Evolutionary conservation across 176 grass and related monocot genomes (phyloP).

Genomic region (Oryza australiensis): DNA sequence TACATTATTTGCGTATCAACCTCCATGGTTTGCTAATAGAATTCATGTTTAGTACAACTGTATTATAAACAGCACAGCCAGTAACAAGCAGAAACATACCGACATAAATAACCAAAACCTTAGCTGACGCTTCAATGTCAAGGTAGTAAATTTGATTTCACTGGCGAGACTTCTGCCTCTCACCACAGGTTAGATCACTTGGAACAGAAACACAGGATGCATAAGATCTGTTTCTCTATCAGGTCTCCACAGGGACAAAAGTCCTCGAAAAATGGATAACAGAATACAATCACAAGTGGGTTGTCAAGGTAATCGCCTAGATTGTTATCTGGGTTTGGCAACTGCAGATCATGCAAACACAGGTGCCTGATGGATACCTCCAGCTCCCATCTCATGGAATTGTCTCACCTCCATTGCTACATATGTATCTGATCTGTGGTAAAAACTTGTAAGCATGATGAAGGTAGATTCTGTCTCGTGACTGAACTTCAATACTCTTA

Average conservation of each 20-base stretch:
- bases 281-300: not conserved
- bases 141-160: not conserved
- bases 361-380: not conserved
- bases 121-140: not conserved
- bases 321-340: not conserved
- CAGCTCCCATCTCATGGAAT: slow-evolving; percentile 24
- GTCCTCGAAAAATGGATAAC: not conserved
- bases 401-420: not conserved
- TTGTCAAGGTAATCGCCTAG: not conserved
- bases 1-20: too few relatives aligned
- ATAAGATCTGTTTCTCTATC: slow-evolving; percentile 13
- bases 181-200: not conserved
- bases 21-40: not conserved
- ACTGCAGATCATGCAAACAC: slow-evolving; percentile 12
- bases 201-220: slow-evolving; percentile 7
- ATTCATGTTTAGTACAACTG: too few relatives aligned
- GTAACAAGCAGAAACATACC: not conserved
- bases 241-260: not conserved
- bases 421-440: not conserved
- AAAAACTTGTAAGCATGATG: slow-evolving; percentile 10
- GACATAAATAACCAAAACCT: not conserved
- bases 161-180: not conserved
- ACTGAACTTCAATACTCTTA: not conserved
- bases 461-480: not conserved
- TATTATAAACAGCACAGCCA: not conserved